A percentile compares a stretch with the other conserved stretches of the same genome.
phyloP scores from a whole-genome alignment of 345 rosid genomes.

The Populus tremula region DNA sequence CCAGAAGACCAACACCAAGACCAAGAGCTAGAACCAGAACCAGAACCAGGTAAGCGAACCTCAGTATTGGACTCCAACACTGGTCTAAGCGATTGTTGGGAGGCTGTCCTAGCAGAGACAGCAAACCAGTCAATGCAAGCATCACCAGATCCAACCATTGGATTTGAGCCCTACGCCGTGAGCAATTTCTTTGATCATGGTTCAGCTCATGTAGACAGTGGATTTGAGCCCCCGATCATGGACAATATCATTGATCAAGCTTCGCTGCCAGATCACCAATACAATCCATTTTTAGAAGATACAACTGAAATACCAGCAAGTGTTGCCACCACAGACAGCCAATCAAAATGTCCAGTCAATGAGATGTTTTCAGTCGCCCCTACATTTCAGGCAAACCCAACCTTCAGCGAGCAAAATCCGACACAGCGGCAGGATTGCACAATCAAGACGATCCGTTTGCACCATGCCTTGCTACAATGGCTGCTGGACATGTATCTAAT shows the following conservation, averaged over 20 bases:
- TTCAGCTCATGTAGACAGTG: neutral
- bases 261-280: conserved; percentile 9
- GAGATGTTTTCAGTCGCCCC: conserved; percentile 40
- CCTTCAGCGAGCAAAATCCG: conserved; percentile 26
- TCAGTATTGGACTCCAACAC: conserved; percentile 11
- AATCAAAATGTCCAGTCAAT: neutral
- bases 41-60: conserved; percentile 7
- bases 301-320: conserved; percentile 4
- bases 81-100: conserved; percentile 47
- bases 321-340: neutral
- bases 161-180: neutral
- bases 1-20: conserved; percentile 4
- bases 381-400: conserved; percentile 51
- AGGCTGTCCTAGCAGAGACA: conserved; percentile 44
- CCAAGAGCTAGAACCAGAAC: neutral
- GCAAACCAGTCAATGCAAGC: conserved; percentile 26
- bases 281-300: conserved; percentile 41
- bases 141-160: conserved; percentile 4
- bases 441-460: conserved; percentile 50
- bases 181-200: conserved; percentile 6
- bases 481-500: neutral
- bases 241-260: conserved; percentile 7
- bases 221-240: neutral
- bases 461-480: conserved; percentile 17
- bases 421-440: neutral